Evolutionary conservation across 495 filamentous ascomycete genomes (phyloP).

Genomic region (Margaritispora aquatica): DNA sequence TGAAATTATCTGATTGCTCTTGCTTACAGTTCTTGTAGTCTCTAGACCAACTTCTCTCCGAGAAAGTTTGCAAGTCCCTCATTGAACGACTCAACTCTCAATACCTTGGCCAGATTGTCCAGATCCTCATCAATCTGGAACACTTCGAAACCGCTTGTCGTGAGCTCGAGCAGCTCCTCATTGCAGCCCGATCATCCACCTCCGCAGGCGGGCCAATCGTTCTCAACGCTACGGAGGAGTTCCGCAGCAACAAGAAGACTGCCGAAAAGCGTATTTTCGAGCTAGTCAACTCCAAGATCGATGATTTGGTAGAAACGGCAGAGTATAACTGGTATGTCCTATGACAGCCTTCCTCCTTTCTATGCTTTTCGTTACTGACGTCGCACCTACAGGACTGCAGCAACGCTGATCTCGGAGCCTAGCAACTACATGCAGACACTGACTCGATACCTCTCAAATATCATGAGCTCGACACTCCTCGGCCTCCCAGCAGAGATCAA

Average conservation of each 20-base stretch:
- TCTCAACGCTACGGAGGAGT: slow-evolving; percentile 76
- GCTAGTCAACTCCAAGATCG: slow-evolving; percentile 96
- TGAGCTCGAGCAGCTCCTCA: slow-evolving; percentile 78
- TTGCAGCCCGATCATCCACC: slow-evolving; percentile 70
- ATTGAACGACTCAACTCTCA: slow-evolving; percentile 85
- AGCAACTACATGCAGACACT: slow-evolving; percentile 92
- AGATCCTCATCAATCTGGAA: slow-evolving; percentile 95
- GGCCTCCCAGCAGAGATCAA: slow-evolving; percentile 92
- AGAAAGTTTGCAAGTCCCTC: slow-evolving; percentile 83
- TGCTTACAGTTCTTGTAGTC: slow-evolving; percentile 29
- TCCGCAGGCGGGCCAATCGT: slow-evolving; percentile 68
- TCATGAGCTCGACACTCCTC: slow-evolving; percentile 89
- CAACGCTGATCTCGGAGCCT: slow-evolving; percentile 56
- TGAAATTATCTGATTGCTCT: slow-evolving; percentile 24
- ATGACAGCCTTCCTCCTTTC: background rate
- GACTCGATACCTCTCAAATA: slow-evolving; percentile 88
- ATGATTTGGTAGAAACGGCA: slow-evolving; percentile 92
- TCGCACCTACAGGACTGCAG: slow-evolving; percentile 60
- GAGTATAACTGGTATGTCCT: slow-evolving; percentile 81
- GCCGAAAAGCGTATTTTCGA: slow-evolving; percentile 98
- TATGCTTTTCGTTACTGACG: background rate
- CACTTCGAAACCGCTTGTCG: slow-evolving; percentile 91
- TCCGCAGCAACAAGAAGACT: slow-evolving; percentile 84
- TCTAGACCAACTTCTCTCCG: slow-evolving; percentile 84
- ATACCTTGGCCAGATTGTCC: slow-evolving; percentile 94